Base-by-base conservation (phyloP, 768 basidiomycete species). In the Termitomyces sp. region DNA sequence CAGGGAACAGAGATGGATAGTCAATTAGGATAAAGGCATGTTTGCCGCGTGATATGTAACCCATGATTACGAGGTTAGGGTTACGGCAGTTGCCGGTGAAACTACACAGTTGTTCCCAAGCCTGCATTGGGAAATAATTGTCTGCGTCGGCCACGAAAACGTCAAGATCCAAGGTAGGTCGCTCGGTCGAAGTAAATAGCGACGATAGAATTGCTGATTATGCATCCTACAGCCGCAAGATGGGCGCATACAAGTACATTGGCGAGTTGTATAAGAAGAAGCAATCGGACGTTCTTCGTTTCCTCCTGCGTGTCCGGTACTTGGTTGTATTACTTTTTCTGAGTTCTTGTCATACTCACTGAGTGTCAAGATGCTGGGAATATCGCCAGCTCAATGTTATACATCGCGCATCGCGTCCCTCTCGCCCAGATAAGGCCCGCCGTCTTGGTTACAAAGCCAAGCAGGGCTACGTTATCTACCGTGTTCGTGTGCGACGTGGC, bases 401-500 rank as follows among this genome's bases (percentile, higher is more conserved):
- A 74, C 96, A 98, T 83, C 92, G 97, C 69, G 96, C 96, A 50
- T 95, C 96, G 66, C 92, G 96, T 64, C 96, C 97, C 51, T 98
- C 96, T 51, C 92, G 97, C 72, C 97, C 97, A 59, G 97, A 99
- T 83, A 99, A 98, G 84, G 97, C 97, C 65, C 92, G 97, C 74
- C 89, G 96, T 67, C 83, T 99, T 64, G 97, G 97, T 53, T 99
- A 98, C 88, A 99, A 98, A 83, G 95, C 97, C 75, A 99, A 99
- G 86, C 97, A 99, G 79, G 97, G 97, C 70, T 99, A 94, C 74
- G 90, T 98, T 66, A 78, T 99, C 80, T 99, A 99, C 82, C 93
- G 97, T 71, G 82, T 99, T 70, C 92, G 97, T 67, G 96, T 99
- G 66, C 88, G 97, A 70, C 87, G 96, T 65, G 97, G 97, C 74